Conservation (phyloP, 768 basidiomycete species). For the Mycena capillaripes region DNA sequence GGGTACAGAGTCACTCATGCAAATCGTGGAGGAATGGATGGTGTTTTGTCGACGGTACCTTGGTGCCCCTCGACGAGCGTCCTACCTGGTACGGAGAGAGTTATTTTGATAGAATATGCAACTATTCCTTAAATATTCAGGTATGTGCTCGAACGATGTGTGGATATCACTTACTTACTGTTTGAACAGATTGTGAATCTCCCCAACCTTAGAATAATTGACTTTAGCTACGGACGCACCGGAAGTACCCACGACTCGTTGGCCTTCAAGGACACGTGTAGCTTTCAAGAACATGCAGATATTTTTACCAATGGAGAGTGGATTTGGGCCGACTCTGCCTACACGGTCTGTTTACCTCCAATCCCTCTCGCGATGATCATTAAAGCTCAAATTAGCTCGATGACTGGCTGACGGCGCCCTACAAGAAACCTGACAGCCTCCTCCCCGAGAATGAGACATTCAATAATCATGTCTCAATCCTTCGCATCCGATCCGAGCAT, state of each 20-base stretch:
- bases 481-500: slow-evolving; percentile 18
- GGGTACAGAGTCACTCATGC: slow-evolving; percentile 51
- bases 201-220: slow-evolving; percentile 51
- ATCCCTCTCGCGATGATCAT: no score
- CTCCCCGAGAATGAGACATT: slow-evolving; percentile 7
- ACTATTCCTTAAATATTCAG: slow-evolving; percentile 52
- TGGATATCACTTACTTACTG: background rate
- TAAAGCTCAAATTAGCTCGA: background rate
- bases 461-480: no score
- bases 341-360: slow-evolving; percentile 37
- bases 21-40: slow-evolving; percentile 50
- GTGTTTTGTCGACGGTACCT: no score
- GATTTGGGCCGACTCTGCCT: slow-evolving; percentile 58
- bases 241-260: no score
- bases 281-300: slow-evolving; percentile 37
- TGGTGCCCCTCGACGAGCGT: no score
- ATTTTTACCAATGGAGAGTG: slow-evolving; percentile 45
- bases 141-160: slow-evolving; percentile 32
- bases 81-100: no score
- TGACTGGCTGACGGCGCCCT: background rate
- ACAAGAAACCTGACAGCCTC: background rate
- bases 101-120: no score
- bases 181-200: slow-evolving; percentile 37
- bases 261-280: slow-evolving; percentile 44
- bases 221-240: no score